phyloP scores from a whole-genome alignment of 768 basidiomycete species.

The Leucosporidium creatinivorum region DNA sequence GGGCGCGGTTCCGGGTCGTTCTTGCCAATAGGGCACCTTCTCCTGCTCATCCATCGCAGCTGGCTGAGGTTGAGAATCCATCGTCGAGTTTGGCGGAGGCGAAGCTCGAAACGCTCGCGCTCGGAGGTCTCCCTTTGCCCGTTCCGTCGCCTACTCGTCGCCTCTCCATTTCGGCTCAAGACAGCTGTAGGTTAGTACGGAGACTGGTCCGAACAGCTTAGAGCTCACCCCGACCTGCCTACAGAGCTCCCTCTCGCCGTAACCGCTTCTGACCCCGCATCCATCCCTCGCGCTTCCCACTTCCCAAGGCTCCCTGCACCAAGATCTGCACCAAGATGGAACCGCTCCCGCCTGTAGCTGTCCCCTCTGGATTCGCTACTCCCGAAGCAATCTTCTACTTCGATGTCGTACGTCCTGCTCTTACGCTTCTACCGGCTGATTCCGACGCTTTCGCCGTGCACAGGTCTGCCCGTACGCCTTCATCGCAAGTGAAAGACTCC shows the following conservation, averaged over 20 bases:
- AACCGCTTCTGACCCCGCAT: background rate
- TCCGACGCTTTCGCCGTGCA: too few species aligned
- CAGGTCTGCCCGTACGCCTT: background rate
- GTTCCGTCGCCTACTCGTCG: background rate
- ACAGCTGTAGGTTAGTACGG: too few species aligned
- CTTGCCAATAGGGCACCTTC: background rate
- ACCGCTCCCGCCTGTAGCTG: background rate
- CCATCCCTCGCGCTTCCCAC: too few species aligned
- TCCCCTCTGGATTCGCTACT: background rate
- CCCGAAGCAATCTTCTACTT: background rate
- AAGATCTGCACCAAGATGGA: background rate
- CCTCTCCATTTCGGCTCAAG: too few species aligned
- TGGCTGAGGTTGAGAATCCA: background rate
- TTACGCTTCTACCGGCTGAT: too few species aligned
- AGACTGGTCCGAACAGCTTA: too few species aligned
- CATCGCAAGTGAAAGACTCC: background rate
- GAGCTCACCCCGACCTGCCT: too few species aligned
- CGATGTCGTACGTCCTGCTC: background rate
- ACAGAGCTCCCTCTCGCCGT: background rate
- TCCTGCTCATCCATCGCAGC: background rate
- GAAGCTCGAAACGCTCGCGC: background rate
- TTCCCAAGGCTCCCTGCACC: too few species aligned
- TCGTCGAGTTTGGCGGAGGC: background rate
- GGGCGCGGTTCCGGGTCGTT: background rate
- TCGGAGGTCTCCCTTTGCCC: background rate